Evolutionary conservation across 2,329 filamentous ascomycete genomes (phyloP), one percentile per base, ranked within the genome.

Genomic region (Berkeleyomyces rouxiae): DNA sequence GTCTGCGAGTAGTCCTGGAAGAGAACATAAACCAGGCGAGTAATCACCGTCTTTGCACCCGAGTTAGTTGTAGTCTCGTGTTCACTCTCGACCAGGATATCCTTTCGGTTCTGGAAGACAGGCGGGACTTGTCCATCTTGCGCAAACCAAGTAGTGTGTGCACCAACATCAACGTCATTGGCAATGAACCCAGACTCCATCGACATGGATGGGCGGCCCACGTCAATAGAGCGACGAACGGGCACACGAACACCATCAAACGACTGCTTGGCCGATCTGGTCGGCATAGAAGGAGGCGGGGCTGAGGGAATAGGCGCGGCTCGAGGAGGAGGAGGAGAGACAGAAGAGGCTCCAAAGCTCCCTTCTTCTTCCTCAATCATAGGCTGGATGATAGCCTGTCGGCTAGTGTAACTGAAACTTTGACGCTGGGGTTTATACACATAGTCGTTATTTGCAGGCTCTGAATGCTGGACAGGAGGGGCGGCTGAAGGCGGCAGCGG

Each of bases 1-100:
- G 92, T 97, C 71, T 97, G 93, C 16, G 91, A 96, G 73, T 99
- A 99, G 74, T 99, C 93, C 69, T 90, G 85, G 76, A 89, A 99
- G 7, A 99, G 76, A n/a, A 97, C 78, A 68, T 87, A 93, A 49
- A 96, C 79, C 65, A 91, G 84, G 67, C 91, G 91, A 5, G 86
- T 88, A 23, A 95, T 77, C 0, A 79, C 80, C 0, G 83, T 83
- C 71, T 85, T 86, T 36, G 87, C 84, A 37, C 86, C 85, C 11
- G 85, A 82, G 66, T 85, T 84, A 9, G 81, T 79, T 11, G 85
- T 81, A 5, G 80, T 84, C 1, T 85, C 83, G 70, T 96, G 89
- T 67, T 95, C 88, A 31, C 85, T 80, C 72, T 97, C 90, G 60
- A 83, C 87, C 61, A 90, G 81, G 13, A 97, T 79, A 70, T 99